These are phyloP conservation scores for Capronia coronata DNA, from an alignment of 2,329 filamentous ascomycete species.

Conservation along the genomic window DNA sequence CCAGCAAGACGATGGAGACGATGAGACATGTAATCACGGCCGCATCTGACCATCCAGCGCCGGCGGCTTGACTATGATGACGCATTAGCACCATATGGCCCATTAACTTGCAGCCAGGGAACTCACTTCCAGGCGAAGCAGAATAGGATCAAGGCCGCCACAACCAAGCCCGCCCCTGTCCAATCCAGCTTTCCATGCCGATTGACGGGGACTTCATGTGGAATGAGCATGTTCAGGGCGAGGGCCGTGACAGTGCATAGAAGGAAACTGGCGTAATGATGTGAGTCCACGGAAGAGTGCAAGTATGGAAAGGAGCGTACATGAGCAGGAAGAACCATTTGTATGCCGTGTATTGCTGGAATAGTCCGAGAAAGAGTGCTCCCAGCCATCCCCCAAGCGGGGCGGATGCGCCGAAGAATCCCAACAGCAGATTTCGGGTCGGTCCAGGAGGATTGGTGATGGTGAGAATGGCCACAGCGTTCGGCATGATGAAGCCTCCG, in stretches of 20 bases:
- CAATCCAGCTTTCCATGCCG: conserved; percentile 37
- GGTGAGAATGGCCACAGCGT: conserved; percentile 46
- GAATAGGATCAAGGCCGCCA: conserved; percentile 41
- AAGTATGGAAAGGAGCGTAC: neutral
- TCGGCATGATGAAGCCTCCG: conserved; percentile 47
- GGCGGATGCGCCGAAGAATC: conserved; percentile 43
- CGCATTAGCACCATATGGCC: neutral
- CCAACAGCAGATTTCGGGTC: conserved; percentile 35
- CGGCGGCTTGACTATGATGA: conserved; percentile 37
- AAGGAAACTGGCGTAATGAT: neutral
- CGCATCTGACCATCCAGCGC: conserved; percentile 40
- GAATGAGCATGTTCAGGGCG: conserved; percentile 11
- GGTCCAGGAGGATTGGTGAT: conserved; percentile 45
- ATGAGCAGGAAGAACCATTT: neutral
- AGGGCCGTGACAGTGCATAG: neutral
- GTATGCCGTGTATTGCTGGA: conserved; percentile 29
- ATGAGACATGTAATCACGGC: conserved; percentile 40
- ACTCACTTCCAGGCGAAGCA: conserved; percentile 45
- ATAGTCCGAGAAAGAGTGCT: conserved; percentile 31
- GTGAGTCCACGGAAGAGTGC: neutral
- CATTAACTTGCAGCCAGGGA: too few relatives aligned
- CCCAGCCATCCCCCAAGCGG: conserved; percentile 44
- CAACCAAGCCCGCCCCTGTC: conserved; percentile 37
- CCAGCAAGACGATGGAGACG: conserved; percentile 35
- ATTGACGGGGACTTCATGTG: conserved; percentile 33